These are phyloP conservation scores for Kodamaea derodonti DNA, from an alignment of 1,139 yeast species.

Conservation along the genomic window DNA sequence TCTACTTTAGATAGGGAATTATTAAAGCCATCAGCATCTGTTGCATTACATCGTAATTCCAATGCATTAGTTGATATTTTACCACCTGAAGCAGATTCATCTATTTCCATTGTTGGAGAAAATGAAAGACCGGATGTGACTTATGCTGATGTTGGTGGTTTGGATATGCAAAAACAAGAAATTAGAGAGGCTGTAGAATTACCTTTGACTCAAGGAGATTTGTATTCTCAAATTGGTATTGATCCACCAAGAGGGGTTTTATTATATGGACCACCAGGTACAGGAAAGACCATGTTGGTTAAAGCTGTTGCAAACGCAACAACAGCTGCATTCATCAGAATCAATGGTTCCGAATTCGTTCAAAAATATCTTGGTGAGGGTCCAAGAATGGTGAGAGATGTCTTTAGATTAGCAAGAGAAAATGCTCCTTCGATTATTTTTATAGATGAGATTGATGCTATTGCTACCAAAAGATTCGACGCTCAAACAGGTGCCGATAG, in stretches of 20 bases:
- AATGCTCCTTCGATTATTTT: slow-evolving; percentile 95
- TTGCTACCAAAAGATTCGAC: slow-evolving; percentile 98
- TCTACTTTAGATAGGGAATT: slow-evolving; percentile 94
- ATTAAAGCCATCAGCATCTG: slow-evolving; percentile 91
- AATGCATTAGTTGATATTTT: slow-evolving; percentile 94
- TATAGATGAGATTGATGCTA: slow-evolving; percentile 87
- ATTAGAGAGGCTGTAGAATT: slow-evolving; percentile 97
- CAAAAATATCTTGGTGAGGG: slow-evolving; percentile 99
- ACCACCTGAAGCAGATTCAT: slow-evolving; percentile 98
- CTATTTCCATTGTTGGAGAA: slow-evolving; percentile 91
- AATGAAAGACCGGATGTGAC: slow-evolving; percentile 90
- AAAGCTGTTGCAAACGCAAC: slow-evolving; percentile 98
- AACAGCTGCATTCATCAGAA: slow-evolving; percentile 93
- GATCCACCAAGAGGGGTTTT: slow-evolving; percentile 98
- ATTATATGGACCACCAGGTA: slow-evolving; percentile 98
- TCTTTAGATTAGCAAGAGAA: slow-evolving; percentile 93
- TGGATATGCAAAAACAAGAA: slow-evolving; percentile 99
- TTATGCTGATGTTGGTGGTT: slow-evolving; percentile 94
- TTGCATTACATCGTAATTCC: slow-evolving; percentile 96
- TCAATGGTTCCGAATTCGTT: slow-evolving; percentile 96
- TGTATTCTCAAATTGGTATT: slow-evolving; percentile 96
- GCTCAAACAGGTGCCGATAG: slow-evolving; percentile 99
- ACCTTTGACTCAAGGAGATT: slow-evolving; percentile 93
- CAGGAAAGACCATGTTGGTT: slow-evolving; percentile 98
- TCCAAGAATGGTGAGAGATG: slow-evolving; percentile 99